Evolutionary conservation across 1,284 basidiomycete genomes (phyloP), one percentile per base, ranked within the genome.

Genomic region (Puccinia polysora): DNA sequence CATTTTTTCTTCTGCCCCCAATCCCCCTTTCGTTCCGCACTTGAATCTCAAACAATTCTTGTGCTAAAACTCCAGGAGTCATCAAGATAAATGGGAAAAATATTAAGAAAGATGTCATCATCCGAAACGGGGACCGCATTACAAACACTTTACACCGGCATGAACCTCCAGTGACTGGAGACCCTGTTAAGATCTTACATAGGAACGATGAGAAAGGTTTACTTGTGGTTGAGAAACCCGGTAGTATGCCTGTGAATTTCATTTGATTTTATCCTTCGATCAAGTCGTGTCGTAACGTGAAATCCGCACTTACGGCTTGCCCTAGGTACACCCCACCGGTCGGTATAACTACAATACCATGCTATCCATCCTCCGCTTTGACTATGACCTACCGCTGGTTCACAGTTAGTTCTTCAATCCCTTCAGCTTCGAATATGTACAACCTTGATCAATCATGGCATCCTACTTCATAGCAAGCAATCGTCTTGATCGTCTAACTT

Each of bases 61-160:
- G 4, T 20, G n/a, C 34, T 3, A 20, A 47, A 20, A 20, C 8
- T 2, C 2, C 30, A 72, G 95, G 95, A 2, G 90, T 96, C 23
- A 96, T 92, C 12, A 91, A 89, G 5, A 86, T 99, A 73, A 97
- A 98, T 78, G 93, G 92, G 18, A 85, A 87, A 65, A 82, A 86
- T 15, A 92, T 92, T 2, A 85, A 83, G 52, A 88, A 91, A 2
- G 87, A 89, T 73, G 89, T 88, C 8, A 84, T 94, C 28, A 84
- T 99, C 64, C 83, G 83, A 70, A 89, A 96, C 78, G 91, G 92
- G 10, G 96, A 98, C 80, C 84, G 90, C 64, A 87, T 97, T 75
- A 95, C 91, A 78, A 97, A 97, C 79, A 86, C 91, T 4, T 91
- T 95, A 1, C 94, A 97, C 80, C 84, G 91, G 18, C 96, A 99